phyloP scores from a whole-genome alignment of 2,329 filamentous ascomycete genomes.

The Rutstroemia sp. region DNA sequence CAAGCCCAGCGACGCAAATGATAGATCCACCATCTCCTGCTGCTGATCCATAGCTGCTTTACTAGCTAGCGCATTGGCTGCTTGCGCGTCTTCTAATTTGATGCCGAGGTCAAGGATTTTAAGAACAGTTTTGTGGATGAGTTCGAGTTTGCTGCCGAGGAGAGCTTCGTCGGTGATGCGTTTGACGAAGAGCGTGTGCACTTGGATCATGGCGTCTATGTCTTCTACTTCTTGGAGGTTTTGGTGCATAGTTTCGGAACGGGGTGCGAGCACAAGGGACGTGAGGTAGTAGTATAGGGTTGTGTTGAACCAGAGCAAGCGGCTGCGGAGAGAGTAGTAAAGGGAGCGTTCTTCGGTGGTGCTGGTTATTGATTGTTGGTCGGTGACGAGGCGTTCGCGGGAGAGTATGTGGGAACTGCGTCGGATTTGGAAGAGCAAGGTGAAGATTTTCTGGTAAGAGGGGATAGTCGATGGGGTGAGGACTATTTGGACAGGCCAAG shows the following conservation, averaged over 20 bases:
- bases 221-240: constrained; percentile 57
- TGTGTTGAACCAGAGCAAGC: constrained; percentile 71
- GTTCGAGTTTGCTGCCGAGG: constrained; percentile 58
- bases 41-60: constrained; percentile 19
- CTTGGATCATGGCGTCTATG: constrained; percentile 71
- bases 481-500: constrained; percentile 64
- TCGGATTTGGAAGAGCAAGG: constrained; percentile 69
- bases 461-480: constrained; percentile 56
- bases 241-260: constrained; percentile 47
- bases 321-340: constrained; percentile 57
- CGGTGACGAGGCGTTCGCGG: constrained; percentile 40
- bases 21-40: constrained; percentile 25
- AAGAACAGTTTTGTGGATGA: constrained; percentile 67
- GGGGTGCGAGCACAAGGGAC: constrained; percentile 60
- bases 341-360: constrained; percentile 37
- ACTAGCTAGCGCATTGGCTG: constrained; percentile 25
- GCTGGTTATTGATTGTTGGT: constrained; percentile 32
- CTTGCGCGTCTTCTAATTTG: constrained; percentile 55
- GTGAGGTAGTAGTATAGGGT: constrained; percentile 70
- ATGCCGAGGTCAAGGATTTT: constrained; percentile 70
- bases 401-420: constrained; percentile 63
- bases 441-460: constrained; percentile 66
- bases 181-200: constrained; percentile 58
- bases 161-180: constrained; percentile 62
- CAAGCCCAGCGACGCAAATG: constrained; percentile 27